A percentile compares a stretch with the other conserved stretches of the same genome.
phyloP scores from a whole-genome alignment of 202 grass and related monocot species.

The Saccharum hybrid region DNA sequence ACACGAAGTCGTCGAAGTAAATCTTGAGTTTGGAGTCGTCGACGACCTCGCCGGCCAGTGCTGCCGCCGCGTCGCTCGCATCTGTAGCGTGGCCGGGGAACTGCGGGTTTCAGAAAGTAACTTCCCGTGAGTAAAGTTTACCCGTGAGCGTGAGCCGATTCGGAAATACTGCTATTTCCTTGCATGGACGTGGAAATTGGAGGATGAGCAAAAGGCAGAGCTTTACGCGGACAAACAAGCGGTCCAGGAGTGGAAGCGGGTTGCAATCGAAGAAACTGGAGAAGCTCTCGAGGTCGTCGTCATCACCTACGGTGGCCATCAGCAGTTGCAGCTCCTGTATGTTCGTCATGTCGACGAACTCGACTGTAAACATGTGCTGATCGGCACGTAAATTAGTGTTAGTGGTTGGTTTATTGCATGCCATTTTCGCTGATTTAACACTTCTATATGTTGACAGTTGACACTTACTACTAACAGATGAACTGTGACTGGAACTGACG shows the following conservation, averaged over 20 bases:
- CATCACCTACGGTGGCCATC: not conserved
- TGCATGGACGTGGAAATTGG: no score
- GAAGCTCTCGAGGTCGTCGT: not conserved
- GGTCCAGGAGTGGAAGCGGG: constrained; percentile 36
- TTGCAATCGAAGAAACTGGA: not conserved
- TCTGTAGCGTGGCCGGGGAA: not conserved
- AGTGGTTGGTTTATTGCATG: not conserved
- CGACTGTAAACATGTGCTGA: not conserved
- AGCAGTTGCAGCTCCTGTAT: constrained; percentile 12
- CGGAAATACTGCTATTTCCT: not conserved
- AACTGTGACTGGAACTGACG: no score
- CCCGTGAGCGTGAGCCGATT: not conserved
- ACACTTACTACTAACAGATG: no score
- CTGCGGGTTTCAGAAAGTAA: constrained; percentile 29
- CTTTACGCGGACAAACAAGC: not conserved
- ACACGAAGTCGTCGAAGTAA: not conserved
- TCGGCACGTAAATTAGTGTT: not conserved
- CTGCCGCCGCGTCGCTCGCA: no score
- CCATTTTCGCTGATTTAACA: no score
- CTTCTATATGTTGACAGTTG: no score
- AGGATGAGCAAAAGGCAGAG: not conserved
- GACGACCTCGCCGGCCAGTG: not conserved
- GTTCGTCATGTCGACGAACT: not conserved
- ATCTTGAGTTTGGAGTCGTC: no score
- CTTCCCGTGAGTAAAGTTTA: no score